Percentiles rank a stretch among this genome's conserved stretches.
Evolutionary conservation across 2,329 filamentous ascomycete species (phyloP).

Genomic region (Trichoderma endophyticum): DNA sequence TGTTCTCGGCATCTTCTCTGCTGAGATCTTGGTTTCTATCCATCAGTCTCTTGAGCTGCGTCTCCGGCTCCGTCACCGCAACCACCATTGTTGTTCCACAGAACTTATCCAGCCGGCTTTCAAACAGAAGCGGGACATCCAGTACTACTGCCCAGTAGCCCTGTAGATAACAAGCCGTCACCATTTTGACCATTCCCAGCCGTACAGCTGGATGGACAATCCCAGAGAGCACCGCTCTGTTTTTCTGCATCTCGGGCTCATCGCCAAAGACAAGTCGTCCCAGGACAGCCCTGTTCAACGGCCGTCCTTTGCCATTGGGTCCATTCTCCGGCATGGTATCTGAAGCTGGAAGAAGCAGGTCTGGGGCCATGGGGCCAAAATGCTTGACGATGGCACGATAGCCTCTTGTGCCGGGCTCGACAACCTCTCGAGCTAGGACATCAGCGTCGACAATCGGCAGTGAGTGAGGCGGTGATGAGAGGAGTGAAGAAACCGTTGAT

Average conservation of each 20-base stretch:
- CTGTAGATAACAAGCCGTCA: conserved; percentile 68
- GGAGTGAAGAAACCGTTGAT: conserved; percentile 85
- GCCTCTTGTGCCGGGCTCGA: conserved; percentile 83
- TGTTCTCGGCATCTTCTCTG: conserved; percentile 81
- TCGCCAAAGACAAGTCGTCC: conserved; percentile 84
- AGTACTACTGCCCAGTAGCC: conserved; percentile 88
- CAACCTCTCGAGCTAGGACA: conserved; percentile 84
- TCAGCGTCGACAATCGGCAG: conserved; percentile 94
- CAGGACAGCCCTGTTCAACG: conserved; percentile 81
- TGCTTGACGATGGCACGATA: conserved; percentile 79
- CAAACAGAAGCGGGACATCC: conserved; percentile 89
- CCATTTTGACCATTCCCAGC: conserved; percentile 71
- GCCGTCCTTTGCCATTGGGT: conserved; percentile 60
- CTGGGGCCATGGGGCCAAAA: conserved; percentile 79
- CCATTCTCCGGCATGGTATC: conserved; percentile 53
- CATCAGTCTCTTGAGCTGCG: conserved; percentile 78
- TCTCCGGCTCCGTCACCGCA: conserved; percentile 71
- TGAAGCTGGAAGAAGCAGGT: conserved; percentile 67
- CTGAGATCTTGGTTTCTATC: conserved; percentile 74
- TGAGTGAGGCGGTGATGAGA: conserved; percentile 75
- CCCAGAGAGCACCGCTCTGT: conserved; percentile 74
- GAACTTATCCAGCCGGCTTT: conserved; percentile 78
- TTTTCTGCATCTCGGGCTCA: conserved; percentile 63
- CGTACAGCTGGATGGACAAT: conserved; percentile 94
- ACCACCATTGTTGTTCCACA: conserved; percentile 87